Base-by-base conservation (phyloP, 805 yeast genomes). In the Ascoidea asiatica region DNA sequence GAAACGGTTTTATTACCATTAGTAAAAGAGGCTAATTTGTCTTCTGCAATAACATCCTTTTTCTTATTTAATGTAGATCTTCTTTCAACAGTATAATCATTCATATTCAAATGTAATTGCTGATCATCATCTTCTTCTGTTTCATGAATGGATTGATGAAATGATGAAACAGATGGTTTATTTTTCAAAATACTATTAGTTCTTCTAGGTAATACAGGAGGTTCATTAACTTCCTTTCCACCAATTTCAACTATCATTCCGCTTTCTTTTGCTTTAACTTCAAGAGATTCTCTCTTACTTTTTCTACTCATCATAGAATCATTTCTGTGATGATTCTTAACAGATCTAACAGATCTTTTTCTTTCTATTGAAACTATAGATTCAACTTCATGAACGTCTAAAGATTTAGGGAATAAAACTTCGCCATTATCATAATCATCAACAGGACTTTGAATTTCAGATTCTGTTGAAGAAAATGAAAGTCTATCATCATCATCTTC, bases 281-380 rank as follows among this genome's bases (percentile, higher is more conserved):
- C 50, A 29, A 49, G 45, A 19, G 49, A 45, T 18, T 44, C 44
- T 13, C 50, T 17, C 19, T 46, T 46, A 37, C 41, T 43, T 17
- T 41, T 29, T 4, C 43, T 35, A 13, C 35, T 40, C 4, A 51
- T 48, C 23, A 56, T 47, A 1, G 65, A 60, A 45, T 38, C 63
- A 42, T 44, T 52, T 52, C 47, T 37, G 23, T 48, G 46, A 3
- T 29, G 35, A 41, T 43, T 39, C 11, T 53, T 51, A 64, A 56
- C 48, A 0, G 87, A 79, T 54, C 73, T 70, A 64, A 73, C 65
- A 4, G 79, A 72, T 42, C 77, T 56, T 5, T 82, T 73, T 48
- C 89, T 68, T 57, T 84, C 94, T 39, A 84, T 56, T 5, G 81
- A 72, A 2, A 81, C 80, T 46, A 84, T 84, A 40, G 84, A 78